Conservation (phyloP, 2,329 filamentous ascomycete genomes). For the Trichothecium sympodiale region DNA sequence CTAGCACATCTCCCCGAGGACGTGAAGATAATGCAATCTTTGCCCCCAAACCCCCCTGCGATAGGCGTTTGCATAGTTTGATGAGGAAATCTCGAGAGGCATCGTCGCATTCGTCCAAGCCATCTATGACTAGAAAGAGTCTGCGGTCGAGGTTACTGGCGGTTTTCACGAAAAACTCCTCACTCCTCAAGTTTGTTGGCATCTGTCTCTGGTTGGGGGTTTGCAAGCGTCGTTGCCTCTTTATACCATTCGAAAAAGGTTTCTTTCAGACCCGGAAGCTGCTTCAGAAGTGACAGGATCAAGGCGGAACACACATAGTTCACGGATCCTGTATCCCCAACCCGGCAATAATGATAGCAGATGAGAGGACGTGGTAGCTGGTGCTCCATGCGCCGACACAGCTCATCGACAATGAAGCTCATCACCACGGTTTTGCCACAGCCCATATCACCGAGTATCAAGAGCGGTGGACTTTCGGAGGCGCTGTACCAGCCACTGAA, state of each 20-base stretch:
- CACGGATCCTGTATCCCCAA: constrained; percentile 10
- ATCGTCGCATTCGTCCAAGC: constrained; percentile 16
- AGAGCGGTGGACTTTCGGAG: constrained; percentile 6
- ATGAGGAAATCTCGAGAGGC: constrained; percentile 11
- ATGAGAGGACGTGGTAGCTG: constrained; percentile 11
- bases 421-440: constrained; percentile 11
- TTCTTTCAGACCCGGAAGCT: constrained; percentile 6
- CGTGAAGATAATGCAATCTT: constrained; percentile 8
- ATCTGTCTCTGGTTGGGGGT: constrained; percentile 3
- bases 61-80: constrained; percentile 3
- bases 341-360: constrained; percentile 17
- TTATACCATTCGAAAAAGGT: constrained; percentile 8
- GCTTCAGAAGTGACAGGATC: constrained; percentile 6
- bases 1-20: constrained; percentile 5
- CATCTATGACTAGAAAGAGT: constrained; percentile 14
- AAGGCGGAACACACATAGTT: neutral
- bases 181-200: constrained; percentile 7
- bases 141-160: constrained; percentile 6
- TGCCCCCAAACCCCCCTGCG: constrained; percentile 5
- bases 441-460: constrained; percentile 10
- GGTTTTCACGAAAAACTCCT: constrained; percentile 5
- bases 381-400: constrained; percentile 6
- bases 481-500: constrained; percentile 7
- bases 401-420: constrained; percentile 8
- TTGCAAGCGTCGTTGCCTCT: constrained; percentile 2